Conservation (phyloP, 306 rosid species). For the Amphicarpaea edgeworthii region DNA sequence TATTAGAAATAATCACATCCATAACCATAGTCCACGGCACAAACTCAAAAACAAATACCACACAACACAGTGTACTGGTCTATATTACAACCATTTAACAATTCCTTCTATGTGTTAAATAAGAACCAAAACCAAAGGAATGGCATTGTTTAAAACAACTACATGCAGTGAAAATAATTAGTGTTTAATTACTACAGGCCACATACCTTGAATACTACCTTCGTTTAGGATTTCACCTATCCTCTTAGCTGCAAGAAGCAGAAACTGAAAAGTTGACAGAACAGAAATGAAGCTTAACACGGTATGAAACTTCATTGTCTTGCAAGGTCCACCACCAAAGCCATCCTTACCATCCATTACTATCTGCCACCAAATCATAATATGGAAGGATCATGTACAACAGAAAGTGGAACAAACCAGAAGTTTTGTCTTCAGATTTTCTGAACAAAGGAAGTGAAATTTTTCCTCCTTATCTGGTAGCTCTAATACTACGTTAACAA, state of each 20-base stretch:
- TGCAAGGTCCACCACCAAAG: neutral
- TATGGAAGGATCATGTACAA: neutral
- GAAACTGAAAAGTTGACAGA: too few relatives aligned
- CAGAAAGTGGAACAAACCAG: neutral
- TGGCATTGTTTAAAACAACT: neutral
- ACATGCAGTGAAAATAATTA: neutral
- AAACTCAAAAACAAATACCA: conserved; percentile 12
- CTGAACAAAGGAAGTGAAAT: neutral
- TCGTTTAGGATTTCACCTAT: conserved; percentile 51
- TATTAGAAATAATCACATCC: conserved; percentile 21
- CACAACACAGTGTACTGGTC: neutral
- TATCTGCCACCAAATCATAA: neutral
- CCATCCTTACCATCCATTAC: neutral
- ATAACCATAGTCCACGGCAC: neutral
- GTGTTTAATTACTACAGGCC: neutral
- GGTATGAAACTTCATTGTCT: neutral
- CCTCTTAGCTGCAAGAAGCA: neutral
- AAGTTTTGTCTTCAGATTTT: neutral
- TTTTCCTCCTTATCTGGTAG: neutral
- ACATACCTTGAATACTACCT: conserved; percentile 84
- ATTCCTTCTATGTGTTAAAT: neutral
- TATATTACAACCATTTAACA: conserved; percentile 2
- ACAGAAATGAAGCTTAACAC: conserved; percentile 1
- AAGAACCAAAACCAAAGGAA: neutral
- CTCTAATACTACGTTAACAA: conserved; percentile 5